A percentile compares a stretch with the other conserved stretches of the same genome.
Evolutionary conservation across 176 grass and related monocot species (phyloP).

Genomic region (Triticum dicoccoides): DNA sequence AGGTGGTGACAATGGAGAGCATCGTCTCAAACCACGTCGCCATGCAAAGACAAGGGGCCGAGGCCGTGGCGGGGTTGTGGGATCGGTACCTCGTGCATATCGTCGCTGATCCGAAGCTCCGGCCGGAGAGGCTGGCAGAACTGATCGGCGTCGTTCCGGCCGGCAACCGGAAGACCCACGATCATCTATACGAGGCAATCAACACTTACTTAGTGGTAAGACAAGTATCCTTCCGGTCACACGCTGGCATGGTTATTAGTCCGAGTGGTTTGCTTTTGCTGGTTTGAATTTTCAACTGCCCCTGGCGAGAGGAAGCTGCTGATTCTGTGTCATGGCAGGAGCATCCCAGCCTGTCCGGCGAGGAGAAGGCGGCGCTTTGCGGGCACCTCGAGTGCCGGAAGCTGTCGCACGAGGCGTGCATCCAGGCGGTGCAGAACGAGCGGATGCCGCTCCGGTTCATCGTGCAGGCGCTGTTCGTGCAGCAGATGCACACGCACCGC

Average conservation of each 20-base stretch:
- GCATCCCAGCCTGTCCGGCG: constrained; percentile 43
- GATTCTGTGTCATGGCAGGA: constrained; percentile 43
- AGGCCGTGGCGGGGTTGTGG: constrained; percentile 64
- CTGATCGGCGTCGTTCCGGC: constrained; percentile 53
- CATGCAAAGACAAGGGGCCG: constrained; percentile 28
- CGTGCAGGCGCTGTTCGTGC: constrained; percentile 90
- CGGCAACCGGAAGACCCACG: constrained; percentile 55
- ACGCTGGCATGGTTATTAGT: not conserved
- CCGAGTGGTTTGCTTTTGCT: not conserved
- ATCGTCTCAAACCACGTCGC: constrained; percentile 48
- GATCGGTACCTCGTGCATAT: constrained; percentile 65
- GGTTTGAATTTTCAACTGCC: not conserved
- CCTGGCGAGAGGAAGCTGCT: not conserved
- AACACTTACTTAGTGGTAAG: constrained; percentile 67
- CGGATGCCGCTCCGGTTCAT: constrained; percentile 89
- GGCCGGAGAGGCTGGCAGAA: constrained; percentile 44
- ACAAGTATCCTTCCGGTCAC: not conserved
- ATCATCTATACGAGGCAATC: constrained; percentile 81
- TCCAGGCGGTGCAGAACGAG: constrained; percentile 88
- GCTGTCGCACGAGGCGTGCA: constrained; percentile 73
- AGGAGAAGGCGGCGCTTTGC: constrained; percentile 63
- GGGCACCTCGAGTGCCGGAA: constrained; percentile 68
- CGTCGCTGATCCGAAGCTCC: constrained; percentile 46
- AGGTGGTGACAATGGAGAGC: constrained; percentile 60
- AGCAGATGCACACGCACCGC: constrained; percentile 90